phyloP scores from a whole-genome alignment of 169 alveolate genomes.

The Ichthyophthirius multifiliis region DNA sequence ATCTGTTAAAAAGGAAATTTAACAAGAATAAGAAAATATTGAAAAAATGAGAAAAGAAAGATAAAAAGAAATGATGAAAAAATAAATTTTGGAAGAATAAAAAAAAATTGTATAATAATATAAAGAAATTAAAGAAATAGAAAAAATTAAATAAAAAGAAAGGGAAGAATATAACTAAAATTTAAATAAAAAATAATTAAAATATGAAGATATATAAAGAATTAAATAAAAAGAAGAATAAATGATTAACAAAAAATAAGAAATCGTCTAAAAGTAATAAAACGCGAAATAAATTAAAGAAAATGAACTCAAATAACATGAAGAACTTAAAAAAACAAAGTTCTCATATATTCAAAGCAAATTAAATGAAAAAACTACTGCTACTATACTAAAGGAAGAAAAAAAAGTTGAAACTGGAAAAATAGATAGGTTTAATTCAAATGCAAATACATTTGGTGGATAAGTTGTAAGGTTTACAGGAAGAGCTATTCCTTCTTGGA shows the following conservation, averaged over 20 bases:
- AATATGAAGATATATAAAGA: not conserved
- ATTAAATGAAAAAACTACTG: not conserved
- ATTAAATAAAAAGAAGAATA: not conserved
- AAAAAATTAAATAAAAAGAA: not conserved
- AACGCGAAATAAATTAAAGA: not conserved
- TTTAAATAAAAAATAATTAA: not conserved
- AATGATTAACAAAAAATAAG: not conserved
- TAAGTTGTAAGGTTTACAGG: not conserved
- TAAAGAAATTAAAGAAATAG: not conserved
- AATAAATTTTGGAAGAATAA: not conserved
- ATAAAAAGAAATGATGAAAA: not conserved
- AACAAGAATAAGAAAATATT: not conserved
- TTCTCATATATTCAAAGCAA: not conserved
- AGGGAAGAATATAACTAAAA: not conserved
- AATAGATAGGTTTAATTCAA: not conserved
- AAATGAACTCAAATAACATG: not conserved
- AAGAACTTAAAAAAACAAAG: not conserved
- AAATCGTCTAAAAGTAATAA: not conserved
- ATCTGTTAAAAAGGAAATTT: not conserved
- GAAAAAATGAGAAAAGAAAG: not conserved
- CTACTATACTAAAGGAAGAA: not conserved
- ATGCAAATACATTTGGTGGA: not conserved
- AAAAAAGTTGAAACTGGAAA: not conserved
- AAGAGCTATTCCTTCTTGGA: not conserved
- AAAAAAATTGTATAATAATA: slow-evolving; percentile 2